Base-by-base conservation (phyloP, 208 protist genomes). In the Acanthamoeba castellanii region DNA sequence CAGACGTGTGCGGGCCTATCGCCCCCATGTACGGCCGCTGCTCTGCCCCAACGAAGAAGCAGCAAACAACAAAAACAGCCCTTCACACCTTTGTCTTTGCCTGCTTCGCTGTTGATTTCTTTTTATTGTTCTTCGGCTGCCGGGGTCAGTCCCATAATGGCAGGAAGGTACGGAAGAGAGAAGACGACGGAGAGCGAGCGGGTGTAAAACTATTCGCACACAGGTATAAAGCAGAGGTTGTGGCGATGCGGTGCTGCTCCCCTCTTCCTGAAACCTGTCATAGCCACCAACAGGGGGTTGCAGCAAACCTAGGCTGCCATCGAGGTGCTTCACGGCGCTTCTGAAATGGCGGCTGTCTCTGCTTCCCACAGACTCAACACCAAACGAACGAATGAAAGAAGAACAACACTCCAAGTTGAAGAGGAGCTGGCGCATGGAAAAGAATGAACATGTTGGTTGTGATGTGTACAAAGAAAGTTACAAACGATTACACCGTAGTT, bases 231-330 rank as follows among this genome's bases (percentile, higher is more conserved):
- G 72, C 72, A 81, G 72, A 81, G 72, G 72, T 50, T 37, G 72
- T n/a, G 42, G 72, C 72, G 64, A 27, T 70, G 47, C 42, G 68
- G 18, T 81, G 72, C 72, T 16, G 32, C 42, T 52, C 30, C 14
- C 14, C 72, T 81, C 72, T 81, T 81, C 72, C 72, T 81, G 72
- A 50, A 50, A 32, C 72, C 72, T 81, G 72, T 47, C 30, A 81
- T 20, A 81, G 42, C 55, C 55, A 61, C 2, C 55, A 5, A 55
- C 50, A n/a, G 7, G 4, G 55, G 55, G 55, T 61, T 14, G 55
- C 55, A 8, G 55, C 55, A 61, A 61, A 61, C 55, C 55, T 61
- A 61, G 55, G 55, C 55, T 61, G 55, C 55, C 55, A 61, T 61
- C 55, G 55, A 61, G 8, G 55, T 14, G 16, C 16, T 22, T n/a